Evolutionary conservation across 2,329 filamentous ascomycete genomes (phyloP).

Genomic region (Sclerotinia trifoliorum): DNA sequence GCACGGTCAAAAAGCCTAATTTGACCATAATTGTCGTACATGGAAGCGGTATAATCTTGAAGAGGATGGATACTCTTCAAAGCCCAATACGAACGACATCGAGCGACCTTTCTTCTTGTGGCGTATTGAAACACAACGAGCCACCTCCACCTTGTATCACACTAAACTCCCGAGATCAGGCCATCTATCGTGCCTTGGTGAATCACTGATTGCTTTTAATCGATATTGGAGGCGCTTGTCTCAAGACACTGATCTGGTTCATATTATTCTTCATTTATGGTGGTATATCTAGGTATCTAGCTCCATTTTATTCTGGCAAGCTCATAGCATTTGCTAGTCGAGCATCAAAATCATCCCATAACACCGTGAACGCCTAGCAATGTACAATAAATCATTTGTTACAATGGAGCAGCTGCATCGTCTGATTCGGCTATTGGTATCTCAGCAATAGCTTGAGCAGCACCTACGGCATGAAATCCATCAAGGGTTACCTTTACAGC

Average conservation of each 20-base stretch:
- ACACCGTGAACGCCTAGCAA: slow-evolving; percentile 26
- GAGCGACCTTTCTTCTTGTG: slow-evolving; percentile 7
- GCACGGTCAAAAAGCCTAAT: not conserved
- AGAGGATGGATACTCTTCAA: not conserved
- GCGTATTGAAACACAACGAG: slow-evolving; percentile 18
- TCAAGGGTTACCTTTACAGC: slow-evolving; percentile 84
- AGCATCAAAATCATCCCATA: slow-evolving; percentile 15
- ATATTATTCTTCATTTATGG: slow-evolving; percentile 16
- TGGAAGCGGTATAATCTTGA: slow-evolving; percentile 4
- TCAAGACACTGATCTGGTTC: slow-evolving; percentile 15
- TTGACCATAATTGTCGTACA: slow-evolving; percentile 6
- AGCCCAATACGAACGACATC: not conserved
- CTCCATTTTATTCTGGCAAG: not conserved
- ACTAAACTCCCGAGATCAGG: slow-evolving; percentile 6
- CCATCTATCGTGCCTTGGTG: not conserved
- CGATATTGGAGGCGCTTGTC: slow-evolving; percentile 11
- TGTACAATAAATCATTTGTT: slow-evolving; percentile 23
- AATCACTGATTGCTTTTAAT: slow-evolving; percentile 5
- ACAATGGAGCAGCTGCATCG: slow-evolving; percentile 31
- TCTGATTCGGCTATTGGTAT: slow-evolving; percentile 37
- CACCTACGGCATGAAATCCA: slow-evolving; percentile 65
- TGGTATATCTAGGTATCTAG: slow-evolving; percentile 14
- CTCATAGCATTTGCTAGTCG: slow-evolving; percentile 13
- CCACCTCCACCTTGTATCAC: slow-evolving; percentile 17
- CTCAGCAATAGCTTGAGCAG: slow-evolving; percentile 33